Percentiles rank a stretch among this genome's conserved stretches.
These are phyloP conservation scores for Rhizopus arrhizus DNA, from an alignment of 371 early-diverging fungal species.

Conservation along the genomic window DNA sequence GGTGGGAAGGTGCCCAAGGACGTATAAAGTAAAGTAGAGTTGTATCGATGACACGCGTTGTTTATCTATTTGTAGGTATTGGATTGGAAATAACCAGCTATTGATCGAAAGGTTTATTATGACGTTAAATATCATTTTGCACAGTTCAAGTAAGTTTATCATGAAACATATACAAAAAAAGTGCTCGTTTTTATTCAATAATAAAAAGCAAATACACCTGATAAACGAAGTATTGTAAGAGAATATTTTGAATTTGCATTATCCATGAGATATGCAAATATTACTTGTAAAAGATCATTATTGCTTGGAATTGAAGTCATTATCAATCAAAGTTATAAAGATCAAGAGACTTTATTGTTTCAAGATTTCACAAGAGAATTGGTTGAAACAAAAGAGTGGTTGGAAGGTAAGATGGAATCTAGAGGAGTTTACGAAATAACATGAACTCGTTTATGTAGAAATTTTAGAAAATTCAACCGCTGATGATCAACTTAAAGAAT, in stretches of 20 bases:
- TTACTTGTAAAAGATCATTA: conserved; percentile 31
- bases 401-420: conserved; percentile 32
- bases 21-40: conserved; percentile 31
- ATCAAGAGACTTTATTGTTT: conserved; percentile 35
- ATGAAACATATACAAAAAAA: neutral
- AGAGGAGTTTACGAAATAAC: too few species aligned
- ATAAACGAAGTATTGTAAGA: conserved; percentile 42
- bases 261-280: conserved; percentile 36
- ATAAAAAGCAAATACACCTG: conserved; percentile 41
- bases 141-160: conserved; percentile 35
- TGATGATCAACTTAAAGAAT: neutral
- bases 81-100: conserved; percentile 38
- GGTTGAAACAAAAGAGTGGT: conserved; percentile 39
- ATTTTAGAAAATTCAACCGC: neutral
- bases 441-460: neutral
- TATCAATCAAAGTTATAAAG: conserved; percentile 34
- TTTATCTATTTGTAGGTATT: conserved; percentile 21
- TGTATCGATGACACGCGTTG: neutral
- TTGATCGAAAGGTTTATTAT: conserved; percentile 48
- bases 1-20: conserved; percentile 53
- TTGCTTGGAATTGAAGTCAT: conserved; percentile 45
- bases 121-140: conserved; percentile 48
- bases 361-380: conserved; percentile 37
- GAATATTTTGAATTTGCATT: conserved; percentile 53
- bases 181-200: neutral